A percentile compares a stretch with the other conserved stretches of the same genome.
phyloP scores from a whole-genome alignment of 495 filamentous ascomycete species.

The Penicillium manginii region DNA sequence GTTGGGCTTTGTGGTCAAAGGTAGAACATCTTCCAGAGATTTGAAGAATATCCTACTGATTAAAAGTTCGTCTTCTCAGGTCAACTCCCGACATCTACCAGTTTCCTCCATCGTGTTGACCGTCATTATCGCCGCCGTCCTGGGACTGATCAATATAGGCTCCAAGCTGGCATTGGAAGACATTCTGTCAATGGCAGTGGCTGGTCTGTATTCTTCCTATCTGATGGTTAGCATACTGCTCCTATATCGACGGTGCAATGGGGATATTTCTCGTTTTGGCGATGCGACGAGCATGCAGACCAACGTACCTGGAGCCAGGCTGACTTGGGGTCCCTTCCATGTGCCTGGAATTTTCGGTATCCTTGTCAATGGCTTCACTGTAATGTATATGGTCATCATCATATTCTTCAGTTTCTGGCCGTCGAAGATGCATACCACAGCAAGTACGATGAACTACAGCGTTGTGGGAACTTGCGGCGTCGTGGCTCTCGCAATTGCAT shows the following conservation, averaged over 20 bases:
- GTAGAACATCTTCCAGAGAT: neutral
- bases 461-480: constrained; percentile 37
- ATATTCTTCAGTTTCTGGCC: constrained; percentile 50
- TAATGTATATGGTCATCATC: constrained; percentile 16
- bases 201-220: neutral
- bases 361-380: constrained; percentile 10
- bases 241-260: constrained; percentile 8
- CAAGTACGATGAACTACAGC: constrained; percentile 41
- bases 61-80: neutral
- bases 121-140: constrained; percentile 44
- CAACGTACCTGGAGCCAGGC: constrained; percentile 5
- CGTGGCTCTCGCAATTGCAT: constrained; percentile 39
- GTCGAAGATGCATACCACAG: constrained; percentile 23
- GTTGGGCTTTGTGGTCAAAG: constrained; percentile 5
- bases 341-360: constrained; percentile 17
- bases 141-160: constrained; percentile 56
- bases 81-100: neutral
- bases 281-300: neutral
- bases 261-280: constrained; percentile 5
- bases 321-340: constrained; percentile 16
- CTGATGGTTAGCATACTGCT: neutral
- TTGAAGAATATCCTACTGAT: neutral
- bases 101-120: constrained; percentile 22
- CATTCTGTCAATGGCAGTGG: constrained; percentile 44
- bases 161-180: constrained; percentile 48